Evolutionary conservation across 1,284 basidiomycete genomes (phyloP).

Genomic region (Trichosporon sp.): DNA sequence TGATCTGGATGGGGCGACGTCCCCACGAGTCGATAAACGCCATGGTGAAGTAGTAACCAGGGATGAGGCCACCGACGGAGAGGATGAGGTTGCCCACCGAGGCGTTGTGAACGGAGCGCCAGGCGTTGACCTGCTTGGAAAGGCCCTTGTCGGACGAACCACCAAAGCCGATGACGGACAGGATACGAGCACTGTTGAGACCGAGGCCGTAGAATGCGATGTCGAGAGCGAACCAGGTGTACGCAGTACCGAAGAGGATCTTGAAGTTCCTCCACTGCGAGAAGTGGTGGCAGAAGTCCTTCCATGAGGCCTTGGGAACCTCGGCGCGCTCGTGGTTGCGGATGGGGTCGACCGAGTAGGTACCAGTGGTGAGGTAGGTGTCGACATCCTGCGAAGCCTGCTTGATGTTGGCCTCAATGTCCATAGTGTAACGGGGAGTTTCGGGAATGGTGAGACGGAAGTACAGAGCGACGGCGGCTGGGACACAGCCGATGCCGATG

Average conservation of each 20-base stretch:
- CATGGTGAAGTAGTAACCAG: slow-evolving; percentile 51
- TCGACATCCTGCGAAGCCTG: slow-evolving; percentile 64
- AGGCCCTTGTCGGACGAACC: slow-evolving; percentile 34
- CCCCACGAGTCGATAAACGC: slow-evolving; percentile 48
- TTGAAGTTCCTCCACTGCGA: slow-evolving; percentile 53
- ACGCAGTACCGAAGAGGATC: slow-evolving; percentile 52
- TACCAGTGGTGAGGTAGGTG: slow-evolving; percentile 58
- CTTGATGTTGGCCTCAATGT: slow-evolving; percentile 75
- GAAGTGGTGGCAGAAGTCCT: slow-evolving; percentile 59
- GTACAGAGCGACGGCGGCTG: slow-evolving; percentile 52
- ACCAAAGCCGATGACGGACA: slow-evolving; percentile 55
- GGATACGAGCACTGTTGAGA: slow-evolving; percentile 67
- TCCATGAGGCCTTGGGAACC: slow-evolving; percentile 61
- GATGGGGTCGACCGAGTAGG: slow-evolving; percentile 57
- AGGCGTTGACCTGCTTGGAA: slow-evolving; percentile 43
- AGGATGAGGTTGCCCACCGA: slow-evolving; percentile 60
- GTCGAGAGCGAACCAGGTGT: slow-evolving; percentile 67
- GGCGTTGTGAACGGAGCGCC: slow-evolving; percentile 32
- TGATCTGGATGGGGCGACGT: slow-evolving; percentile 56
- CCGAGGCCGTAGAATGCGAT: slow-evolving; percentile 77
- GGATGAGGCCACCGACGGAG: slow-evolving; percentile 56
- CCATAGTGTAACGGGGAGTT: slow-evolving; percentile 77
- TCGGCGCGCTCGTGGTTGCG: slow-evolving; percentile 58
- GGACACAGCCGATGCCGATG: slow-evolving; percentile 53
- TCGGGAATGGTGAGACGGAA: slow-evolving; percentile 54